Conservation (phyloP, 2,329 filamentous ascomycete genomes). For the Cladosporium austrohemisphaericum region DNA sequence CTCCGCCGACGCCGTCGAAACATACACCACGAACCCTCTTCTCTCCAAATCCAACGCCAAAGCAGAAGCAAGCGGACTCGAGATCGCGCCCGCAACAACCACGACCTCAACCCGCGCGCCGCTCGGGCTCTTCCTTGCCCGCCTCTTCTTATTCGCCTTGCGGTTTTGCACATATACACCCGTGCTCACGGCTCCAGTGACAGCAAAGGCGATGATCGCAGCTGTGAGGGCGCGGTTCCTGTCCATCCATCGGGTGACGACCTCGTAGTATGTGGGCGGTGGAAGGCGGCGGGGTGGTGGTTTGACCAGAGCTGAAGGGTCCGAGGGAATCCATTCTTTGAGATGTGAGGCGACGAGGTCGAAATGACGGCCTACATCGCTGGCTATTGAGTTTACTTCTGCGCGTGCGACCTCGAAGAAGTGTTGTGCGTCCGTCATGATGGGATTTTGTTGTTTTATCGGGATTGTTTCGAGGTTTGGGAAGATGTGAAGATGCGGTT, state of each 20-base stretch:
- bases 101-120: constrained; percentile 83
- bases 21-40: constrained; percentile 87
- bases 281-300: constrained; percentile 43
- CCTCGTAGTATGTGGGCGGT: constrained; percentile 49
- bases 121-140: constrained; percentile 74
- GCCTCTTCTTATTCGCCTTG: constrained; percentile 59
- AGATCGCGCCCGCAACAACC: constrained; percentile 83
- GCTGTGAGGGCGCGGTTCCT: constrained; percentile 71
- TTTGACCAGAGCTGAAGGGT: constrained; percentile 61
- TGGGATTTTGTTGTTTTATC: constrained; percentile 6
- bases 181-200: constrained; percentile 53
- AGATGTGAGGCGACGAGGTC: constrained; percentile 69
- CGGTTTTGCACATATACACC: constrained; percentile 58
- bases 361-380: constrained; percentile 76
- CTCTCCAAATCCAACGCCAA: constrained; percentile 83
- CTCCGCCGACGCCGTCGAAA: constrained; percentile 79
- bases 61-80: constrained; percentile 77
- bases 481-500: too few species aligned
- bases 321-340: constrained; percentile 64
- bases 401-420: constrained; percentile 33
- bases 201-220: constrained; percentile 65
- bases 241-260: constrained; percentile 66
- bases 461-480: not conserved
- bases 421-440: constrained; percentile 36
- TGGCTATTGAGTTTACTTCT: constrained; percentile 59